Evolutionary conservation across 2,329 filamentous ascomycete species (phyloP).

Genomic region (Neofusicoccum cordaticola): DNA sequence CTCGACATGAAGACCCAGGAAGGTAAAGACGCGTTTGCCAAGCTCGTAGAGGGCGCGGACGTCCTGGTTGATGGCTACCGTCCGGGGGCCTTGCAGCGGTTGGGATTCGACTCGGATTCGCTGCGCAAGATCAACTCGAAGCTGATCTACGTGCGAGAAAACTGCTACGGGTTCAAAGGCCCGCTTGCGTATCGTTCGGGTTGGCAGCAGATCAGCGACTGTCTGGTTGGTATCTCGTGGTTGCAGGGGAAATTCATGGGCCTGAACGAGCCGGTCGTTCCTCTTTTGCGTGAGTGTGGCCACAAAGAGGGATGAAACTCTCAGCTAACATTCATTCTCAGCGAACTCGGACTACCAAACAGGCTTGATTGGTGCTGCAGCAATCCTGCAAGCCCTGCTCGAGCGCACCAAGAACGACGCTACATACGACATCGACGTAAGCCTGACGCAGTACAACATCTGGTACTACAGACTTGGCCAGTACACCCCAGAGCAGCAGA

Average conservation of each 20-base stretch:
- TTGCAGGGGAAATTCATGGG: conserved; percentile 12
- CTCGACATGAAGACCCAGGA: conserved; percentile 43
- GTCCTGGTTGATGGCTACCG: conserved; percentile 52
- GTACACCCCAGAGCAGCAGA: neutral
- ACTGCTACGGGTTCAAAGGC: conserved; percentile 55
- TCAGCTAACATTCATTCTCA: neutral
- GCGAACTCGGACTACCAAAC: conserved; percentile 30
- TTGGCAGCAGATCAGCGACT: conserved; percentile 52
- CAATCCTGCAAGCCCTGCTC: conserved; percentile 43
- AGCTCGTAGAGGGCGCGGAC: conserved; percentile 49
- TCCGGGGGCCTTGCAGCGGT: conserved; percentile 47
- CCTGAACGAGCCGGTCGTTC: conserved; percentile 13
- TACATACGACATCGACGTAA: conserved; percentile 16
- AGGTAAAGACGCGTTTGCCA: conserved; percentile 39
- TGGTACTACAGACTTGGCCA: conserved; percentile 18
- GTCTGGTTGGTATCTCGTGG: conserved; percentile 13
- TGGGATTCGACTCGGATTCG: conserved; percentile 43
- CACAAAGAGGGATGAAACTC: neutral
- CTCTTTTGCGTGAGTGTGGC: conserved; percentile 10
- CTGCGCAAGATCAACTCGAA: conserved; percentile 38
- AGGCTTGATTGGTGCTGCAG: conserved; percentile 41
- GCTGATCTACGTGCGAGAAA: conserved; percentile 49
- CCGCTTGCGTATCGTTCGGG: conserved; percentile 47
- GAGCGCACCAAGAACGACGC: conserved; percentile 24
- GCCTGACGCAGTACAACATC: conserved; percentile 18